Evolutionary conservation across 2,329 filamentous ascomycete genomes (phyloP).

Genomic region (Hymenoscyphus salicellus): DNA sequence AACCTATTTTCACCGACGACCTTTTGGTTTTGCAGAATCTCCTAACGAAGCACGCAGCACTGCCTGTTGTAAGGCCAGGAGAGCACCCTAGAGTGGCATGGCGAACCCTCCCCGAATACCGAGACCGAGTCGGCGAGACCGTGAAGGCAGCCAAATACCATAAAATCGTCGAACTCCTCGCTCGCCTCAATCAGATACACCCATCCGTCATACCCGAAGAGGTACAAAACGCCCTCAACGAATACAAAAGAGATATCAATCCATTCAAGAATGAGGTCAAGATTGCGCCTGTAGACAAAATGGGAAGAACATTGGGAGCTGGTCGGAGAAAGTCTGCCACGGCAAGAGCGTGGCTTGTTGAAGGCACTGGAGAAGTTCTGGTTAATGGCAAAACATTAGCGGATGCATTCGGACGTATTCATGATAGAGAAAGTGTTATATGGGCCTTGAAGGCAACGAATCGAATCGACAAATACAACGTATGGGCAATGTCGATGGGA

Average conservation of each 20-base stretch:
- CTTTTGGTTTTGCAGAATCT: constrained; percentile 71
- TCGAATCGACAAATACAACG: constrained; percentile 92
- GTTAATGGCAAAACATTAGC: constrained; percentile 86
- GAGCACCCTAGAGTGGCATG: constrained; percentile 74
- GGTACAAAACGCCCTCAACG: constrained; percentile 60
- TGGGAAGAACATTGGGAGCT: constrained; percentile 74
- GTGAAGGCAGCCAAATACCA: constrained; percentile 77
- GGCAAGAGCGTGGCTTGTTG: constrained; percentile 83
- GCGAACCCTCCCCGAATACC: constrained; percentile 76
- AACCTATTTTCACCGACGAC: constrained; percentile 81
- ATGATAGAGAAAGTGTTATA: constrained; percentile 90
- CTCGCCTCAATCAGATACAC: constrained; percentile 81
- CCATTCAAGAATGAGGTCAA: constrained; percentile 62
- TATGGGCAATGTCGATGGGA: constrained; percentile 80
- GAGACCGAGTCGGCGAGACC: constrained; percentile 65
- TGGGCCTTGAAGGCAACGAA: constrained; percentile 85
- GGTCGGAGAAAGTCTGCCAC: constrained; percentile 85
- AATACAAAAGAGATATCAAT: constrained; percentile 74
- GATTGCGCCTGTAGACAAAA: constrained; percentile 66
- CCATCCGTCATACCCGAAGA: constrained; percentile 70
- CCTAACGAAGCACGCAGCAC: constrained; percentile 65
- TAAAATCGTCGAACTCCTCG: constrained; percentile 70
- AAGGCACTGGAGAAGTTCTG: constrained; percentile 85
- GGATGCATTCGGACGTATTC: constrained; percentile 79
- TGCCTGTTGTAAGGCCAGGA: constrained; percentile 65